These are phyloP conservation scores for Tetracladium setigerum DNA, from an alignment of 495 filamentous ascomycete species.

Conservation along the genomic window DNA sequence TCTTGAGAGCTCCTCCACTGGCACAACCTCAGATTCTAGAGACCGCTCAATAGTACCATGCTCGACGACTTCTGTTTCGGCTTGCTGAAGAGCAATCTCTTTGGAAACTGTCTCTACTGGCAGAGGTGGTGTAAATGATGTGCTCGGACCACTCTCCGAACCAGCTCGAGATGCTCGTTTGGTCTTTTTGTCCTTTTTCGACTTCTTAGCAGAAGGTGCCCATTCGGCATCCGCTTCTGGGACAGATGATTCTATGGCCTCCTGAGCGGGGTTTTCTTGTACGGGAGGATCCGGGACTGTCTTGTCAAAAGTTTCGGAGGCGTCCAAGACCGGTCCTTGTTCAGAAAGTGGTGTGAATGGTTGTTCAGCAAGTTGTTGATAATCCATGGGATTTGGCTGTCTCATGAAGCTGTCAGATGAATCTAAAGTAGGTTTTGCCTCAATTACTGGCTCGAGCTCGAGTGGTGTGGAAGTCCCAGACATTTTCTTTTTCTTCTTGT, in stretches of 20 bases:
- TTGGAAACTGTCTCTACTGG: too few relatives aligned
- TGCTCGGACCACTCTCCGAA: conserved; percentile 16
- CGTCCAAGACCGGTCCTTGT: too few relatives aligned
- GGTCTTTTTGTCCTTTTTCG: conserved; percentile 22
- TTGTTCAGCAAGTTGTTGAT: too few relatives aligned
- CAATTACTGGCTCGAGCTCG: background rate
- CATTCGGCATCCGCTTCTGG: conserved; percentile 11
- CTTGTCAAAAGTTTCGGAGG: too few relatives aligned
- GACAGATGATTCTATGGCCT: conserved; percentile 2
- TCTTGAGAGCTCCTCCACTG: conserved; percentile 11
- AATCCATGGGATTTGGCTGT: too few relatives aligned
- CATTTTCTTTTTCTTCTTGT: conserved; percentile 16
- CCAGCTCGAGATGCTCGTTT: conserved; percentile 6
- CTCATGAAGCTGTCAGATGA: too few relatives aligned
- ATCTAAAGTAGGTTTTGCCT: too few relatives aligned
- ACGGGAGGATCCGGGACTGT: too few relatives aligned
- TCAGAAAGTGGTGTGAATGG: too few relatives aligned
- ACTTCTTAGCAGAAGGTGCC: conserved; percentile 15
- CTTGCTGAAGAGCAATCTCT: background rate
- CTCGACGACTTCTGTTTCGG: conserved; percentile 12
- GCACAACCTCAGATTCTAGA: background rate
- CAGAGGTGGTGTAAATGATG: conserved; percentile 18
- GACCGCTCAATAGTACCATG: background rate
- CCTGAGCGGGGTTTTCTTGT: background rate
- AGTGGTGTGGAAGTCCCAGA: conserved; percentile 7